Conservation (phyloP, 1,139 yeast species). For the Groenewaldozyma auringiensis region DNA sequence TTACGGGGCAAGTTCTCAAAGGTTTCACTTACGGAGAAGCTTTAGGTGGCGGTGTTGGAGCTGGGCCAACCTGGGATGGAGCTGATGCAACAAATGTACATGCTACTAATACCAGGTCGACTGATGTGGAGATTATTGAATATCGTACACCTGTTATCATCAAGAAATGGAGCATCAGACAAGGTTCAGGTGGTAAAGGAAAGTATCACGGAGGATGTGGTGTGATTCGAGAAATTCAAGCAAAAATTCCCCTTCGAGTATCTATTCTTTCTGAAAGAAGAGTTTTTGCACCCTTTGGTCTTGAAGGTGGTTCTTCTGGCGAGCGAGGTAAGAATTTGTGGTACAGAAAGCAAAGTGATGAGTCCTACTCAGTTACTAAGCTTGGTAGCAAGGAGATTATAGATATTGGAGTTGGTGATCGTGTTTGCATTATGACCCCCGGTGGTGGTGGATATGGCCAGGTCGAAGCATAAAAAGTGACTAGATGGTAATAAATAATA, state of each 20-base stretch:
- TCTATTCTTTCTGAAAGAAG: slow-evolving; percentile 52
- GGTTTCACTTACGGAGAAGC: slow-evolving; percentile 29
- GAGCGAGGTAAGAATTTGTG: slow-evolving; percentile 48
- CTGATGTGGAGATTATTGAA: slow-evolving; percentile 25
- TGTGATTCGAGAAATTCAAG: slow-evolving; percentile 47
- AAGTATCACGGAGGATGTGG: slow-evolving; percentile 33
- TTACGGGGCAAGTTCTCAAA: slow-evolving; percentile 19
- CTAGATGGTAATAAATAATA: no score
- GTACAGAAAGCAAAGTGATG: slow-evolving; percentile 25
- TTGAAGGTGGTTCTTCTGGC: slow-evolving; percentile 50
- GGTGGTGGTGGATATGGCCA: slow-evolving; percentile 11
- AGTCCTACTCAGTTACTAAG: slow-evolving; percentile 24
- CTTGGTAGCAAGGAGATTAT: slow-evolving; percentile 48
- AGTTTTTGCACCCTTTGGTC: slow-evolving; percentile 46
- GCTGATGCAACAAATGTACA: slow-evolving; percentile 32
- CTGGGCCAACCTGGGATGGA: slow-evolving; percentile 26
- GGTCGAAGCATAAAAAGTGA: not conserved
- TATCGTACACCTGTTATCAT: slow-evolving; percentile 24
- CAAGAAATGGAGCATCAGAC: slow-evolving; percentile 19
- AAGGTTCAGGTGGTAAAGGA: slow-evolving; percentile 14
- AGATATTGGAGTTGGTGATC: slow-evolving; percentile 41
- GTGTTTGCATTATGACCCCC: slow-evolving; percentile 36
- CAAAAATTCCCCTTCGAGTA: slow-evolving; percentile 42
- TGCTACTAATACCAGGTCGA: slow-evolving; percentile 27
- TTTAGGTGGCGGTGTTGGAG: slow-evolving; percentile 29